Percentiles rank a stretch among this genome's conserved stretches.
Evolutionary conservation across 768 basidiomycete species (phyloP).

Genomic region (Gloeostereum incarnatum): DNA sequence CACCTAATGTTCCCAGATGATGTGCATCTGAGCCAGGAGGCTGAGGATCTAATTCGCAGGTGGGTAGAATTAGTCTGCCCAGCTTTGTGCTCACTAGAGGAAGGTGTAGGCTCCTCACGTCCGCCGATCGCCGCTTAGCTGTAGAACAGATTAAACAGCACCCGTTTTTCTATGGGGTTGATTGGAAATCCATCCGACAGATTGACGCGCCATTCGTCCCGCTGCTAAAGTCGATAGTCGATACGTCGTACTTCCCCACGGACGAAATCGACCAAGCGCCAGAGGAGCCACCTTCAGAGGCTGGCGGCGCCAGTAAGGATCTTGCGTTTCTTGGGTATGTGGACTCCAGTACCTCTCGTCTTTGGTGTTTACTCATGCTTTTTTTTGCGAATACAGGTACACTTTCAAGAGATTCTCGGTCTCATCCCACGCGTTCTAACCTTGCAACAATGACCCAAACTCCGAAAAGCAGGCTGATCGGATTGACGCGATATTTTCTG

Average conservation of each 20-base stretch:
- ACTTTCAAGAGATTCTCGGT: constrained; percentile 73
- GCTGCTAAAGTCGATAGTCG: constrained; percentile 84
- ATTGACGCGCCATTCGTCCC: constrained; percentile 98
- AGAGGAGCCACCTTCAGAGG: constrained; percentile 30
- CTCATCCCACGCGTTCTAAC: constrained; percentile 18
- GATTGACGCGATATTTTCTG: no score
- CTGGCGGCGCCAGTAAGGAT: constrained; percentile 40
- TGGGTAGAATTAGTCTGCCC: constrained; percentile 21
- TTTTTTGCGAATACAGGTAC: constrained; percentile 35
- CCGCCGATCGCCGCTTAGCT: constrained; percentile 65
- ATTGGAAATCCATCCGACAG: constrained; percentile 79
- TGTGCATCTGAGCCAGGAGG: constrained; percentile 84
- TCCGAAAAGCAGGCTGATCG: no score
- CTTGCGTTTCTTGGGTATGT: constrained; percentile 59
- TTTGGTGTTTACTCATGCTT: constrained; percentile 1
- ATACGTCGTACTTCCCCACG: constrained; percentile 97
- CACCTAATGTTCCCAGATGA: constrained; percentile 90
- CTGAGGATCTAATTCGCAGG: constrained; percentile 84
- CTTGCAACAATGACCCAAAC: no score
- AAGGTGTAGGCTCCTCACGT: constrained; percentile 63
- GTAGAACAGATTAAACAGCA: constrained; percentile 88
- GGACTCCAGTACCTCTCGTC: no score
- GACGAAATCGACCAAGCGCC: constrained; percentile 81
- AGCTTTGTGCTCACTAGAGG: neutral
- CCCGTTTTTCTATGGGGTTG: constrained; percentile 92